A percentile compares a stretch with the other conserved stretches of the same genome.
Conservation (phyloP, 257 asterid genomes). For the Solanum lycopersicoides region DNA sequence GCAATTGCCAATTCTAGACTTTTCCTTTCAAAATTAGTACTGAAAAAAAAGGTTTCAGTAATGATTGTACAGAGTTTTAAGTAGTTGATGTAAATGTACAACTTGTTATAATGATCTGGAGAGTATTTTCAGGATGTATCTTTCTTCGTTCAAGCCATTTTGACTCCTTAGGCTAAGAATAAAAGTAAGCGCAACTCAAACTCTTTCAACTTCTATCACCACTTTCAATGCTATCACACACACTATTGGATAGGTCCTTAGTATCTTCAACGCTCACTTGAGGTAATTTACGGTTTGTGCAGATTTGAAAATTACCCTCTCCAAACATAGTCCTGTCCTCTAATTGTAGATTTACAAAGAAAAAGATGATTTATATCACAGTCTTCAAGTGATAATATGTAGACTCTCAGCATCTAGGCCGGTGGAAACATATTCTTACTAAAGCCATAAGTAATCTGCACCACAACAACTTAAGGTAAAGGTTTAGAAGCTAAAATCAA, state of each 20-base stretch:
- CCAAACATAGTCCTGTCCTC: not conserved
- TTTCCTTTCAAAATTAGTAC: not conserved
- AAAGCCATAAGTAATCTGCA: not conserved
- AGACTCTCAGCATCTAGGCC: not conserved
- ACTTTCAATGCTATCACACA: not conserved
- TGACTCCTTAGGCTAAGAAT: not conserved
- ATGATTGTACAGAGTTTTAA: not conserved
- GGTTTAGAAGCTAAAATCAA: not conserved
- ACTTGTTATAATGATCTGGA: not conserved
- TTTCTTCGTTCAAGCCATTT: not conserved
- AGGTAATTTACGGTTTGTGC: not conserved
- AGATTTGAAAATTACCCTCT: slow-evolving; percentile 1
- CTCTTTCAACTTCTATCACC: not conserved
- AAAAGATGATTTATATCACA: not conserved
- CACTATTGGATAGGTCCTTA: not conserved
- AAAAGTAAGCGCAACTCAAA: not conserved
- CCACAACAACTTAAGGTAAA: not conserved
- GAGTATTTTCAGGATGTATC: not conserved
- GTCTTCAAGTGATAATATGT: not conserved
- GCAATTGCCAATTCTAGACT: no score
- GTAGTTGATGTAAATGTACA: not conserved
- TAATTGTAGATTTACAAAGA: not conserved
- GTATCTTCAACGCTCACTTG: not conserved
- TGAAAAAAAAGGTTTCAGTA: not conserved
- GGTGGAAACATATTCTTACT: not conserved